These are phyloP conservation scores for Nepenthes mirabilis DNA, from an alignment of 148 eudicot species.

Conservation along the genomic window DNA sequence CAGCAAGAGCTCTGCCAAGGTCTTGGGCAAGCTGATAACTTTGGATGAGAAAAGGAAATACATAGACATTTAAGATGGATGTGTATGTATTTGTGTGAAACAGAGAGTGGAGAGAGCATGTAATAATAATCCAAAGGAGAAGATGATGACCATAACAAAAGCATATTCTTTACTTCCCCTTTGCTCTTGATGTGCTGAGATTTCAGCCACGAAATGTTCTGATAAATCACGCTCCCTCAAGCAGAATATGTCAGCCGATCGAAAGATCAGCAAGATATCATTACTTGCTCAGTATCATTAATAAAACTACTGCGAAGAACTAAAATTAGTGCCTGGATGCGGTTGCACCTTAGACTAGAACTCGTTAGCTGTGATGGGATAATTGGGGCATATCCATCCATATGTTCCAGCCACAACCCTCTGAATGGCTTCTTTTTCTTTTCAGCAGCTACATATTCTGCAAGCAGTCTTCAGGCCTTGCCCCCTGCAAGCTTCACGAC, in stretches of 20 bases:
- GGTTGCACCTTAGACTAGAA: conserved; percentile 4
- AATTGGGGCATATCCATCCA: conserved; percentile 3
- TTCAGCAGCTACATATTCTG: conserved; percentile 3
- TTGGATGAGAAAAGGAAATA: conserved; percentile 11
- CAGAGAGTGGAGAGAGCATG: neutral
- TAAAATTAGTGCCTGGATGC: neutral
- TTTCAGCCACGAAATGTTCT: conserved; percentile 55
- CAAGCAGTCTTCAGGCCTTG: conserved; percentile 78
- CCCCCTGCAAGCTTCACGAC: conserved; percentile 96
- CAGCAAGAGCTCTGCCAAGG: conserved; percentile 68
- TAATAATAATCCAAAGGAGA: neutral
- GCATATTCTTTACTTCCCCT: conserved; percentile 70
- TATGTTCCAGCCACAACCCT: conserved; percentile 8
- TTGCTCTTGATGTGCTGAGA: conserved; percentile 43
- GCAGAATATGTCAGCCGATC: conserved; percentile 57
- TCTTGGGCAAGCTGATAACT: conserved; percentile 62
- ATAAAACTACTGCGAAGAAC: neutral
- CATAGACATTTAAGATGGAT: neutral
- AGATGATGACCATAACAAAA: conserved; percentile 32
- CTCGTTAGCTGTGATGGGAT: conserved; percentile 4
- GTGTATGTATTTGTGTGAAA: neutral
- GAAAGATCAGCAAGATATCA: neutral
- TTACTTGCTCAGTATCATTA: too few relatives aligned
- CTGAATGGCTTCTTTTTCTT: conserved; percentile 4
- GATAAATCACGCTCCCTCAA: conserved; percentile 80